These are phyloP conservation scores for Cytospora piceicola DNA, from an alignment of 2,329 filamentous ascomycete species.

Conservation along the genomic window DNA sequence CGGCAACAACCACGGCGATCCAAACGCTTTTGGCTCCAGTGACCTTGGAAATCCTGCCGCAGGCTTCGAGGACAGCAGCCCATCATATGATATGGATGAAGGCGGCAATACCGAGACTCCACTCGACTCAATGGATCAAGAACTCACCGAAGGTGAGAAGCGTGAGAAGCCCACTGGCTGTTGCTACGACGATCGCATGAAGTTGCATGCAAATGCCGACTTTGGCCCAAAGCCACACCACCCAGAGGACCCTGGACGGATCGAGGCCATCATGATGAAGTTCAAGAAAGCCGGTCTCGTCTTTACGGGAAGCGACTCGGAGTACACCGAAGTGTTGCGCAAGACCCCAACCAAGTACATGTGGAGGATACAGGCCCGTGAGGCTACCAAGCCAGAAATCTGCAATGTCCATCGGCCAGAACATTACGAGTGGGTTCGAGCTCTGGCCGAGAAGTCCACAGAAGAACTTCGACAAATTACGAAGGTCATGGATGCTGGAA, in stretches of 20 bases:
- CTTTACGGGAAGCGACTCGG: slow-evolving; percentile 60
- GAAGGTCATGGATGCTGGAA: slow-evolving; percentile 60
- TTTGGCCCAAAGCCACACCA: slow-evolving; percentile 77
- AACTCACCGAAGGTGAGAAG: slow-evolving; percentile 40
- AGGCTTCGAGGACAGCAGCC: slow-evolving; percentile 25
- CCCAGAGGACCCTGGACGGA: slow-evolving; percentile 90
- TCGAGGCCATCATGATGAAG: slow-evolving; percentile 89
- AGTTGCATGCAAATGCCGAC: slow-evolving; percentile 87
- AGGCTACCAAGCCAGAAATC: slow-evolving; percentile 80
- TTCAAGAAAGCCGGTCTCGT: slow-evolving; percentile 83
- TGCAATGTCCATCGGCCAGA: slow-evolving; percentile 75
- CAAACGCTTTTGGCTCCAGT: slow-evolving; percentile 43
- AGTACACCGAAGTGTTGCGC: slow-evolving; percentile 56
- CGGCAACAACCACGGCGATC: slow-evolving; percentile 47
- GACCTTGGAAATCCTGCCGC: slow-evolving; percentile 40
- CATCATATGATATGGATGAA: slow-evolving; percentile 42
- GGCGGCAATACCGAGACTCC: slow-evolving; percentile 37
- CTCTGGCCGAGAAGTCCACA: slow-evolving; percentile 56
- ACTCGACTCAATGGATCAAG: slow-evolving; percentile 36
- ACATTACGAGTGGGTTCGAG: slow-evolving; percentile 79
- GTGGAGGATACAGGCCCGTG: slow-evolving; percentile 77
- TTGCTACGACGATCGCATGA: slow-evolving; percentile 95
- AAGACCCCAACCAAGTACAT: slow-evolving; percentile 63
- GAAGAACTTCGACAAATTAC: slow-evolving; percentile 72
- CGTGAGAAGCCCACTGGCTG: slow-evolving; percentile 70